Base-by-base conservation (phyloP, 1,284 basidiomycete species). In the Somion occarium region DNA sequence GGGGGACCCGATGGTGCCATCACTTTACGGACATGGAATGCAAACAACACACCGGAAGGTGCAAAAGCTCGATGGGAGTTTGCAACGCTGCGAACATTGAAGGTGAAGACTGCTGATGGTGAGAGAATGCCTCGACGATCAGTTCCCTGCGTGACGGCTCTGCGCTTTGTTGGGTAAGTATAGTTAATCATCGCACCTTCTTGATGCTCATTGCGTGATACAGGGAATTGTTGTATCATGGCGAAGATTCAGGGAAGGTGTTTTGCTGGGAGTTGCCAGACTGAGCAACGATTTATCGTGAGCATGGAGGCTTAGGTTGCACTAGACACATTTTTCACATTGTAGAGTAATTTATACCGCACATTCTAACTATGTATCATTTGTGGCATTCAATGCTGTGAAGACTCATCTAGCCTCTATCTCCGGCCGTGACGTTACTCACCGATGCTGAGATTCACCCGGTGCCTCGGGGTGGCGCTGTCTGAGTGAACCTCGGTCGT, bases 61-160 rank as follows among this genome's bases (percentile, higher is more conserved):
- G 74, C 80, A 61, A 79, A 74, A 54, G 85, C 87, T 0, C 71
- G 69, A 49, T 91, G 88, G 88, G 75, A 84, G 58, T 89, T 91
- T 62, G 64, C 80, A 5, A 83, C 82, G 0, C 67, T 91, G 46
- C 73, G 82, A 45, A 77, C 75, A 25, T 73, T 91, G 69, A 81
- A 82, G 59, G 77, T 78, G 54, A 54, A 66, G 62, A 63, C 23
- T 49, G 55, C 51, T 51, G 62, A 54, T 23, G 56, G 54, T 26
- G 62, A 57, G 57, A 71, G 56, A 24, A 70, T 56, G 25, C 51
- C 52, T 38, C 53, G 60, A 47, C 59, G 54, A 7, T 46, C 54
- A 2, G 51, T 73, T 9, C 73, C 78, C 7, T 73, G 76, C 27
- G 71, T 90, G 46, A 88, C 83, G 1, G 79, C 85, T 1, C 65